Base-by-base conservation (phyloP, 176 grass and related monocot genomes). In the Oryza glaberrima region DNA sequence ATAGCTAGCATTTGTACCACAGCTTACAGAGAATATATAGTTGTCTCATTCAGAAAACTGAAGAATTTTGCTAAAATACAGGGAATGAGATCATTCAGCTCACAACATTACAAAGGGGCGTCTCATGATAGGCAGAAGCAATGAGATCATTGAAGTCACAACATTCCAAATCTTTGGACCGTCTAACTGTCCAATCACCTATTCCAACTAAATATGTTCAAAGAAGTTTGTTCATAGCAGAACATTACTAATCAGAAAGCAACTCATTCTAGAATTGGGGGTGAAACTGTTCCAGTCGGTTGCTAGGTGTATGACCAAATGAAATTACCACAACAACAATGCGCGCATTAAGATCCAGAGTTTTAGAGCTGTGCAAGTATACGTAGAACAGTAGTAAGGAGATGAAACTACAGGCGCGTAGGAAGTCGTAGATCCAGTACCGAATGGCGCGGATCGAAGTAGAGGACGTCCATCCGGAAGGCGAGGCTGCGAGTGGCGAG, bases 401-500 rank as follows among this genome's bases (percentile, higher is more conserved):
- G 66, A 65, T 43, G 12, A 82, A 82, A 23, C 13, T 26, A 60
- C 8, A 60, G 6, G 43, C 30, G 36, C 3, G 41, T 19, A 85
- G 72, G 10, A 78, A 26, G 77, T 30, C 12, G 65, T 60, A 86
- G 80, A 87, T 91, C 76, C 52, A 54, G 74, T 89, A 94, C 92
- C 87, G 26, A 44, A 19, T 86, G 92, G 78, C 88, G 75, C 20
- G 93, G 91, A 92, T 98, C 93, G 75, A 95, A 98, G 83, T 94
- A 98, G 78, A 98, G 93, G 56, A 95, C 96, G 79, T 86, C 93
- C 91, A 98, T 98, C 83, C 90, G 86, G 49, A 98, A 98, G 9
- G 96, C 96, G 26, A 98, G 93, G 85, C 93, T 98, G 70, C 96
- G 88, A 20, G 96, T 94, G 9, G 93, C 91, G 79, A 98, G 93